Percentiles rank a stretch among this genome's conserved stretches.
Evolutionary conservation across 2,329 filamentous ascomycete genomes (phyloP).

Genomic region (Fusarium guadeloupense): DNA sequence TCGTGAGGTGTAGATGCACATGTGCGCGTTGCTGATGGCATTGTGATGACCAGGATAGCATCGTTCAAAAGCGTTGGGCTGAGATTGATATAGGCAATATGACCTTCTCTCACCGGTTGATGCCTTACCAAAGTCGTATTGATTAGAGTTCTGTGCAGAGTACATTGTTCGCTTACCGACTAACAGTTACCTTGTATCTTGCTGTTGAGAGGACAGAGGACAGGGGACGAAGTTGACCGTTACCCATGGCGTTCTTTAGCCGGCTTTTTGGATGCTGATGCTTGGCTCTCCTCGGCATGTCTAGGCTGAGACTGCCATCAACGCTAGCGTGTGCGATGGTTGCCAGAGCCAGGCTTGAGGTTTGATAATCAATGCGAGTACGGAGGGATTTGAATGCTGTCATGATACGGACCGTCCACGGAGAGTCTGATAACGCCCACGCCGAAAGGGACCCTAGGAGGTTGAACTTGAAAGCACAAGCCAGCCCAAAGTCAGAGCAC

Average conservation of each 20-base stretch:
- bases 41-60: conserved; percentile 21
- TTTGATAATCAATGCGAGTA: too few relatives aligned
- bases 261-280: conserved; percentile 25
- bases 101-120: conserved; percentile 27
- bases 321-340: conserved; percentile 4
- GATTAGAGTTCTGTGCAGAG: background rate
- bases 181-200: background rate
- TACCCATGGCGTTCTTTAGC: conserved; percentile 32
- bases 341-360: background rate
- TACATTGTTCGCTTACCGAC: conserved; percentile 9
- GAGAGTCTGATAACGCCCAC: conserved; percentile 25
- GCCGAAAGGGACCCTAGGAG: conserved; percentile 17
- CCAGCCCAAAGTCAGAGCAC: conserved; percentile 30
- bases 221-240: conserved; percentile 22
- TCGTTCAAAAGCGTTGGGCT: conserved; percentile 23
- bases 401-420: conserved; percentile 8
- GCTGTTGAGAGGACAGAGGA: background rate
- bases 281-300: conserved; percentile 33
- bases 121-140: conserved; percentile 24
- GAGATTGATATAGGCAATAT: conserved; percentile 10
- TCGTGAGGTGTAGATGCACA: conserved; percentile 18
- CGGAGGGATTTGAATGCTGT: too few relatives aligned
- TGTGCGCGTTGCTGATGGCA: conserved; percentile 20
- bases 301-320: conserved; percentile 29
- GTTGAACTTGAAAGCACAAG: conserved; percentile 22